These are phyloP conservation scores for Ascochyta clinopodiicola DNA, from an alignment of 2,329 filamentous ascomycete species.

Conservation along the genomic window DNA sequence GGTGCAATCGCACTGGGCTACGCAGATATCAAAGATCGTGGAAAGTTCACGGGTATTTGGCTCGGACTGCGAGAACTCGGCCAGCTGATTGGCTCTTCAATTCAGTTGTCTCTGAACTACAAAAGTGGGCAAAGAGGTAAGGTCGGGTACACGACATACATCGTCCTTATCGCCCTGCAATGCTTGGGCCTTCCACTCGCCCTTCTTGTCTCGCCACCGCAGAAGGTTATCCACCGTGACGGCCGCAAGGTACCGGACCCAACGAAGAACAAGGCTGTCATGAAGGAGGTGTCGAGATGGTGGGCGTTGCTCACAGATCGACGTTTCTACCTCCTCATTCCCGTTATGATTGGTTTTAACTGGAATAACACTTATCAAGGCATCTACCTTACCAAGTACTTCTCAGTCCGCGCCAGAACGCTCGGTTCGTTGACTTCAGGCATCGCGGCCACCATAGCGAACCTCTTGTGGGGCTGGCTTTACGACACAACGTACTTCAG, in stretches of 20 bases:
- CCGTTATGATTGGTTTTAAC: constrained; percentile 58
- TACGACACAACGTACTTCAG: constrained; percentile 54
- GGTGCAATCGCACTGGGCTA: constrained; percentile 54
- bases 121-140: constrained; percentile 53
- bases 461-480: constrained; percentile 60
- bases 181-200: constrained; percentile 56
- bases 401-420: constrained; percentile 58
- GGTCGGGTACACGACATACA: constrained; percentile 53
- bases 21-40: constrained; percentile 55
- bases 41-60: constrained; percentile 59
- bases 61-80: constrained; percentile 61
- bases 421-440: constrained; percentile 56
- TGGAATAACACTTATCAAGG: constrained; percentile 61
- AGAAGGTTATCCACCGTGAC: constrained; percentile 54
- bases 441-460: constrained; percentile 54
- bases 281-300: constrained; percentile 49
- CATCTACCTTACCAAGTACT: constrained; percentile 61
- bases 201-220: constrained; percentile 54
- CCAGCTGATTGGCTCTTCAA: constrained; percentile 60
- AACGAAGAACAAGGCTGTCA: constrained; percentile 48
- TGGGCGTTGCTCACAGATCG: constrained; percentile 51
- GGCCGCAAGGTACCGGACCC: constrained; percentile 44
- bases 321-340: constrained; percentile 58
- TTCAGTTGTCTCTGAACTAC: constrained; percentile 59
- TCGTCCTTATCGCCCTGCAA: constrained; percentile 53